These are phyloP conservation scores for Leccinum griseonigrum DNA, from an alignment of 1,284 basidiomycete genomes.

Conservation along the genomic window DNA sequence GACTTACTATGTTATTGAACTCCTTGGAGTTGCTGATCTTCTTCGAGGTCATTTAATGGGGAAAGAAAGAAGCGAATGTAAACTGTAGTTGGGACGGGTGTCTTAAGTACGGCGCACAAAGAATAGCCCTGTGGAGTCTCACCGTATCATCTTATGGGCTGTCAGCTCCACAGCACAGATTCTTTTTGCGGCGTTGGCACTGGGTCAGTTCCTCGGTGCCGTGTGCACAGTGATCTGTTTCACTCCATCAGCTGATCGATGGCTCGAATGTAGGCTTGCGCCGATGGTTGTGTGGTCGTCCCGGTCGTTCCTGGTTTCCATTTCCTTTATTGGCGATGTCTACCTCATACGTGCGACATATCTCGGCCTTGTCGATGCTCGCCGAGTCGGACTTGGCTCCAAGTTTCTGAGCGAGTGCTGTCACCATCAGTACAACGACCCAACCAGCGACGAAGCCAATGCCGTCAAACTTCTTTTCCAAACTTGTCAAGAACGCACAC, in stretches of 20 bases:
- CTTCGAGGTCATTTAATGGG: slow-evolving; percentile 15
- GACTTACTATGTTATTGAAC: slow-evolving; percentile 20
- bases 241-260: too few species aligned
- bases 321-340: not conserved
- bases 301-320: not conserved
- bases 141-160: not conserved
- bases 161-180: not conserved
- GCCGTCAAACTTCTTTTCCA: slow-evolving; percentile 50
- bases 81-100: not conserved
- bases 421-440: not conserved
- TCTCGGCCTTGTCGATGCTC: not conserved
- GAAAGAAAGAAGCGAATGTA: not conserved
- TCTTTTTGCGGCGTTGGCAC: too few species aligned
- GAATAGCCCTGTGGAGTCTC: too few species aligned
- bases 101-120: not conserved
- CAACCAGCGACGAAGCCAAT: slow-evolving; percentile 24
- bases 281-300: too few species aligned
- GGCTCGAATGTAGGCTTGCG: too few species aligned
- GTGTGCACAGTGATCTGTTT: too few species aligned
- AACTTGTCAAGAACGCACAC: slow-evolving; percentile 41
- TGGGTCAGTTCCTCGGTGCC: not conserved
- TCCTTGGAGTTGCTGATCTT: slow-evolving; percentile 18
- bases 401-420: not conserved
- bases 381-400: too few species aligned
- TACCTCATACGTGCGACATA: not conserved